Base-by-base conservation (phyloP, 75 land plant genomes). In the Pseudotsuga menziesii region DNA sequence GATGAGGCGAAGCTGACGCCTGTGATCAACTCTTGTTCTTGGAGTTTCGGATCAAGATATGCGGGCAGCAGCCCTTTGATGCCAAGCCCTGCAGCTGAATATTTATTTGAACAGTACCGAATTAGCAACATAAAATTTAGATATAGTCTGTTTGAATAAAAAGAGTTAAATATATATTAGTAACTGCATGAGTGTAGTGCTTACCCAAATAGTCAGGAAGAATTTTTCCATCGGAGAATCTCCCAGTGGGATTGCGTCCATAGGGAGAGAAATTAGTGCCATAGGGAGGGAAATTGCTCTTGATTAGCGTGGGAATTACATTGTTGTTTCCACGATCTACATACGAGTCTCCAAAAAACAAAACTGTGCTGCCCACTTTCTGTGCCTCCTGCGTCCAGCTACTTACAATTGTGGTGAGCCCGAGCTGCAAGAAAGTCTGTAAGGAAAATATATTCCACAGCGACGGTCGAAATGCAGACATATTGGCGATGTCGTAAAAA, bases 251-350 rank as follows among this genome's bases (percentile, higher is more conserved):
- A 29, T 12, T 25, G 26, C 57, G 44, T n/a, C 17, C 44, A 3
- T 35, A 41, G n/a, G n/a, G n/a, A n/a, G n/a, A n/a, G n/a, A 82
- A 82, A 57, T 82, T 80, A 32, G 75, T 82, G 32, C 83, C 83
- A 78, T 77, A 82, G 4, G 83, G 83, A 52, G 76, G 80, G 56
- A 77, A 69, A 60, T 82, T 44, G 9, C 66, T 55, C 22, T 22
- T 48, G 7, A n/a, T 35, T 4, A 73, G 16, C 13, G 80, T 82
- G 44, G 8, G 36, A 25, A 78, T 39, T 27, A 25, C 60, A 19
- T 82, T 57, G 56, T 82, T 82, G 52, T 82, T 82, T 13, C 83
- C 83, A 16, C 75, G 32, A 61, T 82, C 83, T 17, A 54, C 80
- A 1, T 64, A 78, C 0, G 83, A 82, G 70, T 82, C 80, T 22